Conservation (phyloP, 2,329 filamentous ascomycete genomes). For the Aciculosporium take region DNA sequence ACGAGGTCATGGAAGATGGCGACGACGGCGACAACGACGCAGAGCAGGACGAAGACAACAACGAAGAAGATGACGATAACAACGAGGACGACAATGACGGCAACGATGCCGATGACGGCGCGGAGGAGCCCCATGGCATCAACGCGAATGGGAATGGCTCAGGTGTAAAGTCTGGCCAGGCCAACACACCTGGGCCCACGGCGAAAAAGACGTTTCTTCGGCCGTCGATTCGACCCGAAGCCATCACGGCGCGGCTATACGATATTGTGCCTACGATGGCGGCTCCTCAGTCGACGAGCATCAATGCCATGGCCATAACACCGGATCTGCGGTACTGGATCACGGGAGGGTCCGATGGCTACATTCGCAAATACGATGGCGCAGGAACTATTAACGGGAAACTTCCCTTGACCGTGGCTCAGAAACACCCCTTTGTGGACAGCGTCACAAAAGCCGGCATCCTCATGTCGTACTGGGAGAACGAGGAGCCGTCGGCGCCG, state of each 20-base stretch:
- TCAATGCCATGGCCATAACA: conserved; percentile 84
- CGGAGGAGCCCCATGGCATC: conserved; percentile 13
- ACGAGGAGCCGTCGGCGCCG: conserved; percentile 55
- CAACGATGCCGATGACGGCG: conserved; percentile 27
- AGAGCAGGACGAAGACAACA: conserved; percentile 24
- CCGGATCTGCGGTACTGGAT: conserved; percentile 93
- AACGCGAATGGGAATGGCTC: conserved; percentile 6
- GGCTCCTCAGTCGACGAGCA: conserved; percentile 85
- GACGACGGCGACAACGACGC: conserved; percentile 26
- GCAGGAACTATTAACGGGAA: conserved; percentile 91
- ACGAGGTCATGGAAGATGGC: conserved; percentile 43
- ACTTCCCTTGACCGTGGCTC: conserved; percentile 81
- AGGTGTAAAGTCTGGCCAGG: conserved; percentile 10
- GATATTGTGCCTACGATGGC: conserved; percentile 97
- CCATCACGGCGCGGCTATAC: conserved; percentile 66
- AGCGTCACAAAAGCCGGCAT: conserved; percentile 92
- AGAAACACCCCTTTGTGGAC: conserved; percentile 92
- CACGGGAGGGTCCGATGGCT: conserved; percentile 85
- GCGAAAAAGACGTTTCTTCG: conserved; percentile 19
- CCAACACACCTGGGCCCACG: conserved; percentile 15
- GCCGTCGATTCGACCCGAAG: conserved; percentile 59
- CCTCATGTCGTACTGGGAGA: conserved; percentile 95
- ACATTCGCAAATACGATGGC: conserved; percentile 94
- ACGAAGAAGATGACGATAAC: conserved; percentile 22
- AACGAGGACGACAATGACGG: conserved; percentile 24